Conservation (phyloP, 495 filamentous ascomycete species). For the Tuber melanosporum region DNA sequence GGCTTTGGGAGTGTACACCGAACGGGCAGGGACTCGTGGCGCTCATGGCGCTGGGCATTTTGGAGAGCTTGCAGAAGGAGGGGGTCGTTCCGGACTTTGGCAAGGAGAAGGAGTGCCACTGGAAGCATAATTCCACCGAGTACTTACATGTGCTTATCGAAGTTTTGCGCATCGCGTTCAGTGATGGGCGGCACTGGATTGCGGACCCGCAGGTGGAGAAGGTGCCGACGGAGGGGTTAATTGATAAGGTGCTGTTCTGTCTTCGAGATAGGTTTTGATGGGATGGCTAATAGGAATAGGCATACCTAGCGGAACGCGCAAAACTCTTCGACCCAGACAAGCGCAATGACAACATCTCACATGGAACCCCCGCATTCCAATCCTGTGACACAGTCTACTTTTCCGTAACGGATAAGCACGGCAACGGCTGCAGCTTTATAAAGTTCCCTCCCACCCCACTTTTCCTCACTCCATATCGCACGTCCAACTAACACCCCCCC, state of each 20-base stretch:
- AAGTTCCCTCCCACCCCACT: slow-evolving; percentile 81
- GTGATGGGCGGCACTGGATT: slow-evolving; percentile 84
- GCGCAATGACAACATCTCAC: slow-evolving; percentile 50
- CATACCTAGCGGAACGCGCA: slow-evolving; percentile 63
- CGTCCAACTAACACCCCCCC: slow-evolving; percentile 38
- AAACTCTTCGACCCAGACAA: slow-evolving; percentile 59
- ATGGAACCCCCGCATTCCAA: slow-evolving; percentile 61
- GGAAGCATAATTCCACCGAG: slow-evolving; percentile 42
- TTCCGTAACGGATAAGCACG: slow-evolving; percentile 65
- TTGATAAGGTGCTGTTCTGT: slow-evolving; percentile 44
- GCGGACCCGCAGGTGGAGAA: slow-evolving; percentile 65
- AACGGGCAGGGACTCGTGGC: slow-evolving; percentile 96
- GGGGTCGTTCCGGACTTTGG: slow-evolving; percentile 55
- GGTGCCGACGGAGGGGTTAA: slow-evolving; percentile 59
- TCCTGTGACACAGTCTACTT: slow-evolving; percentile 90
- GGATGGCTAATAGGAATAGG: slow-evolving; percentile 17
- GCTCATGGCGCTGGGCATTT: slow-evolving; percentile 84
- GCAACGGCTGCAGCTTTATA: slow-evolving; percentile 93
- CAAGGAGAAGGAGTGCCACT: slow-evolving; percentile 10
- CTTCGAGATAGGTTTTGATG: neutral
- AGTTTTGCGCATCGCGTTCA: slow-evolving; percentile 82
- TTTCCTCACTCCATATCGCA: slow-evolving; percentile 56
- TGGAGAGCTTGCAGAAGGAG: slow-evolving; percentile 71
- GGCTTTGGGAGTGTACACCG: slow-evolving; percentile 95
- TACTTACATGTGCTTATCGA: slow-evolving; percentile 92